Conservation (phyloP, 1,284 basidiomycete species). For the Baeospora myosura region DNA sequence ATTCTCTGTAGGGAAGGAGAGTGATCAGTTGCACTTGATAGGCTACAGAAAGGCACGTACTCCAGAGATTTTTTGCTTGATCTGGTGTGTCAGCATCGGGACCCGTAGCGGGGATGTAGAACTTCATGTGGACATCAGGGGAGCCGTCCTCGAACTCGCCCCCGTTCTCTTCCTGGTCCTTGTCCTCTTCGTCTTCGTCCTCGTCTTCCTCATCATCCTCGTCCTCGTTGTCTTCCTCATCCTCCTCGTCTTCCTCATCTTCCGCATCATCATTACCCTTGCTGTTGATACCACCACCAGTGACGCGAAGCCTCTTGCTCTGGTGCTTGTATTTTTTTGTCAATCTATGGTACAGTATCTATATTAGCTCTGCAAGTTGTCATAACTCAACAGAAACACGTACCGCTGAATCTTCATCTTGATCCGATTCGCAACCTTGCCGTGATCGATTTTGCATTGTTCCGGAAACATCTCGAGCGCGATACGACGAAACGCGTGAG, state of each 20-base stretch:
- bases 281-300: too few species aligned
- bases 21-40: not conserved
- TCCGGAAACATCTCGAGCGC: conserved; percentile 8
- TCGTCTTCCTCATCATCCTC: conserved; percentile 8
- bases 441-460: conserved; percentile 1
- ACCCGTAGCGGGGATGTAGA: conserved; percentile 12
- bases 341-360: not conserved
- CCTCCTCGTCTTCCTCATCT: conserved; percentile 1
- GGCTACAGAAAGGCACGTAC: conserved; percentile 6
- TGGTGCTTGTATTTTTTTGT: too few species aligned
- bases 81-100: conserved; percentile 10
- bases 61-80: conserved; percentile 13
- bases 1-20: conserved; percentile 8
- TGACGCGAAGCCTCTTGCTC: too few species aligned
- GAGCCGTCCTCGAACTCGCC: conserved; percentile 1
- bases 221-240: conserved; percentile 3
- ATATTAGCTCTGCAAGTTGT: not conserved
- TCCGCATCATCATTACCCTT: too few species aligned
- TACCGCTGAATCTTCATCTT: conserved; percentile 7
- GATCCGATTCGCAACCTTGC: not conserved
- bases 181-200: conserved; percentile 3
- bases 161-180: not conserved
- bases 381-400: not conserved
- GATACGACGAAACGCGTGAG: conserved; percentile 7
- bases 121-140: conserved; percentile 7